Base-by-base conservation (phyloP, 129 eudicot genomes). In the Smallanthus sonchifolius region DNA sequence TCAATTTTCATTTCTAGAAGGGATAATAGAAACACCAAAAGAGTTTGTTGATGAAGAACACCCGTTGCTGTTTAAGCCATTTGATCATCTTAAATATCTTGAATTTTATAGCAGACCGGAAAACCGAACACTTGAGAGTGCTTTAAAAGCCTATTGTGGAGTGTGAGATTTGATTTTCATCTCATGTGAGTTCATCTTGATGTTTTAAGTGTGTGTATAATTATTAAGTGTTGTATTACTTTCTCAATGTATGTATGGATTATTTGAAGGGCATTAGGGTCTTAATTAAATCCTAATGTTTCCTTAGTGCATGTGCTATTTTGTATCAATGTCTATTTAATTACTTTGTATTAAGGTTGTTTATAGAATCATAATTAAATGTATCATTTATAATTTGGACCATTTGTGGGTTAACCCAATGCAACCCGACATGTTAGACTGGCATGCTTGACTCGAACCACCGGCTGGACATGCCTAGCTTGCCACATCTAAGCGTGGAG, bases 41-140 rank as follows among this genome's bases (percentile, higher is more conserved):
- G 97, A 91, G 79, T 72, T 91, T 16, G 87, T 91, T 16, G 97
- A 86, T 35, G 89, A 88, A 19, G 86, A 86, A 13, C 88, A 88
- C 45, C 97, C 97, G 4, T 65, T 82, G 73, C 81, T 63, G 51
- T 91, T 47, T 67, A 84, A 88, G 82, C 85, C 95, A n/a, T 91
- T 91, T 71, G 83, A 86, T 76, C 90, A 88, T 81, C 79, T 84
- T 36, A 80, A 86, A 30, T 91, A 77, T 79, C 95, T 91, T 9
- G 81, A 78, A 0, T 91, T 91, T 62, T 91, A 70, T 75, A 81
- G 77, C 85, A 51, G 66, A 75, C 87, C 64, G 65, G 92, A 86
- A 69, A 86, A 86, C 32, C 77, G 87, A 28, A 86, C 73, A 52
- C 92, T 82, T 35, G 87, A 84, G 64, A 70, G 78, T 75, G 86